Conservation (phyloP, 768 basidiomycete species). For the Leccinum aurantiacum region DNA sequence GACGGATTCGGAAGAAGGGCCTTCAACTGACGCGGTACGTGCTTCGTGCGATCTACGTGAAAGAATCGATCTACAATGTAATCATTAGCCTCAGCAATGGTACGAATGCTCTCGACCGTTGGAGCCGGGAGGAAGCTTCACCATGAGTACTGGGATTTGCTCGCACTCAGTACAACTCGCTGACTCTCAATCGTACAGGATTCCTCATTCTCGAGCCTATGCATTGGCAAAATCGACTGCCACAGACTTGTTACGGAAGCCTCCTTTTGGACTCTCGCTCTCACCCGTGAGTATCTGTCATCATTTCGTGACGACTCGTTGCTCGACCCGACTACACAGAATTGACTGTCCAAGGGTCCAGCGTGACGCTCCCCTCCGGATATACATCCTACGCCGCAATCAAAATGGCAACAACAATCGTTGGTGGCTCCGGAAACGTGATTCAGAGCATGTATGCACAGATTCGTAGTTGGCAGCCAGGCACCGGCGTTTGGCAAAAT, state of each 20-base stretch:
- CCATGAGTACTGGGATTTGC: slow-evolving; percentile 50
- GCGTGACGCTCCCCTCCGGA: slow-evolving; percentile 49
- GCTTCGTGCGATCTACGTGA: background rate
- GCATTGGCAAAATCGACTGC: slow-evolving; percentile 84
- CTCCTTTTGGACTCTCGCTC: slow-evolving; percentile 82
- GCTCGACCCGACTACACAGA: slow-evolving; percentile 36
- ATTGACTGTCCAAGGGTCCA: slow-evolving; percentile 58
- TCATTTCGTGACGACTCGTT: background rate
- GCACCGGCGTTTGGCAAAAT: slow-evolving; percentile 67
- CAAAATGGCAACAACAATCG: slow-evolving; percentile 94
- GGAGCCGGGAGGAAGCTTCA: slow-evolving; percentile 76
- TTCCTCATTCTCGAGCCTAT: slow-evolving; percentile 69
- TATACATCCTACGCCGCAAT: slow-evolving; percentile 70
- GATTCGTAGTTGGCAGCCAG: slow-evolving; percentile 66
- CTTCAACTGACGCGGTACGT: slow-evolving; percentile 78
- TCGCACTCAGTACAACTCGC: background rate
- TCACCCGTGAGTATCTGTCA: slow-evolving; percentile 46
- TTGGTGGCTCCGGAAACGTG: slow-evolving; percentile 71
- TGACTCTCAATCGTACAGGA: slow-evolving; percentile 36
- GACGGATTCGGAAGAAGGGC: slow-evolving; percentile 39
- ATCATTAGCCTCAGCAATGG: slow-evolving; percentile 43
- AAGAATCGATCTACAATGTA: slow-evolving; percentile 2
- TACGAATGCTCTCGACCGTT: slow-evolving; percentile 36
- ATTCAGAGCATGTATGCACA: slow-evolving; percentile 68
- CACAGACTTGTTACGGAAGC: slow-evolving; percentile 53